phyloP scores from a whole-genome alignment of 176 grass and related monocot genomes.

The Pharus latifolius region DNA sequence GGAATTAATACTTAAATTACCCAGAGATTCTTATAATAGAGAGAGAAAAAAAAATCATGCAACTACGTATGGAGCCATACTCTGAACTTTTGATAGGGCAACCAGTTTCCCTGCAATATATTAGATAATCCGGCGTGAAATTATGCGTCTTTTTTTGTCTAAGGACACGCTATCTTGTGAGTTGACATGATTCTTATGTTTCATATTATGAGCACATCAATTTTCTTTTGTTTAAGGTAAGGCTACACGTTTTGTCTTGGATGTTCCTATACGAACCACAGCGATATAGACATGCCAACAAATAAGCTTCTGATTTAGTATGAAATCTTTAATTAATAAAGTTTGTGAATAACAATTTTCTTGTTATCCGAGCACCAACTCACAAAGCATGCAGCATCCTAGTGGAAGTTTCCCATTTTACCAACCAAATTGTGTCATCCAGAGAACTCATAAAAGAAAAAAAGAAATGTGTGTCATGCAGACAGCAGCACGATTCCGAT shows the following conservation, averaged over 20 bases:
- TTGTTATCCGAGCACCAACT: neutral
- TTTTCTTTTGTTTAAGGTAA: neutral
- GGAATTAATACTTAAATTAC: too few relatives aligned
- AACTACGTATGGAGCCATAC: too few relatives aligned
- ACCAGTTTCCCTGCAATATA: too few relatives aligned
- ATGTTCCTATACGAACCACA: neutral
- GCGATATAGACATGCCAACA: constrained; percentile 4
- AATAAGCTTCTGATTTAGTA: neutral
- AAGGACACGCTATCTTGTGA: neutral
- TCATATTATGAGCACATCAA: neutral
- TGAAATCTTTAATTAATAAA: neutral
- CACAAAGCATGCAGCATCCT: constrained; percentile 1
- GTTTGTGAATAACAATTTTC: neutral
- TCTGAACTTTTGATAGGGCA: too few relatives aligned
- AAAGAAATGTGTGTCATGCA: too few relatives aligned
- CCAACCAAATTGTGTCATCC: neutral
- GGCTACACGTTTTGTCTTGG: neutral
- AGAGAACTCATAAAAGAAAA: too few relatives aligned
- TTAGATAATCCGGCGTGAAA: neutral
- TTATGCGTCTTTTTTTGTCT: neutral
- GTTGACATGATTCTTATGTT: constrained; percentile 14
- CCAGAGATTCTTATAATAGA: too few relatives aligned
- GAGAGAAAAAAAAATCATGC: too few relatives aligned
- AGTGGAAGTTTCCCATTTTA: constrained; percentile 10
- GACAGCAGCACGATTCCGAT: neutral